Conservation (phyloP, 2,329 filamentous ascomycete species). For the Aspergillus carbonarius region DNA sequence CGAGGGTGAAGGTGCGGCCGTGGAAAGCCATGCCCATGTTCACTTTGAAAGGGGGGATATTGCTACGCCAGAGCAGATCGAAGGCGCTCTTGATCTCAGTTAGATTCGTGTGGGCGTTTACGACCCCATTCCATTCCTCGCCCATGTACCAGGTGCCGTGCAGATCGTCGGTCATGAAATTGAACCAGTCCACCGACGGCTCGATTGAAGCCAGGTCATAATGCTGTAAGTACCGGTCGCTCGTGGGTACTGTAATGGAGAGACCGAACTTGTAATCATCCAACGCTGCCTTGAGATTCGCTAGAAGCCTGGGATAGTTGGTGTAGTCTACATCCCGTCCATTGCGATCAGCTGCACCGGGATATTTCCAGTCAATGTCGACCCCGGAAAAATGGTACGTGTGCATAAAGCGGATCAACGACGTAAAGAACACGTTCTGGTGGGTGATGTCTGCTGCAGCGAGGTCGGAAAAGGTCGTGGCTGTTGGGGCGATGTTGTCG, state of each 20-base stretch:
- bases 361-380: constrained; percentile 24
- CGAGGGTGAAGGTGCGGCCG: constrained; percentile 7
- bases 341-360: constrained; percentile 12
- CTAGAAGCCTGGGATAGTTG: constrained; percentile 15
- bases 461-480: constrained; percentile 15
- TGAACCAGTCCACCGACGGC: constrained; percentile 9
- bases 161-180: constrained; percentile 20
- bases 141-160: constrained; percentile 16
- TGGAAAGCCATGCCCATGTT: constrained; percentile 16
- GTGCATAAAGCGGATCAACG: constrained; percentile 6
- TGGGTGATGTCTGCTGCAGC: constrained; percentile 5
- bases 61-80: constrained; percentile 16
- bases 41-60: constrained; percentile 9
- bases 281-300: constrained; percentile 9
- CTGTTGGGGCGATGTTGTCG: background rate
- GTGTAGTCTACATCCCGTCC: constrained; percentile 11
- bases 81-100: constrained; percentile 14
- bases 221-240: constrained; percentile 20
- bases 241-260: constrained; percentile 13
- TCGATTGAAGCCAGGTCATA: constrained; percentile 13
- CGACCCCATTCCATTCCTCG: constrained; percentile 5
- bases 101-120: constrained; percentile 15
- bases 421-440: constrained; percentile 14
- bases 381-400: constrained; percentile 20
- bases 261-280: constrained; percentile 9